Evolutionary conservation across 2,329 filamentous ascomycete genomes (phyloP), one percentile per base, ranked within the genome.

Genomic region (Trichophyton simii): DNA sequence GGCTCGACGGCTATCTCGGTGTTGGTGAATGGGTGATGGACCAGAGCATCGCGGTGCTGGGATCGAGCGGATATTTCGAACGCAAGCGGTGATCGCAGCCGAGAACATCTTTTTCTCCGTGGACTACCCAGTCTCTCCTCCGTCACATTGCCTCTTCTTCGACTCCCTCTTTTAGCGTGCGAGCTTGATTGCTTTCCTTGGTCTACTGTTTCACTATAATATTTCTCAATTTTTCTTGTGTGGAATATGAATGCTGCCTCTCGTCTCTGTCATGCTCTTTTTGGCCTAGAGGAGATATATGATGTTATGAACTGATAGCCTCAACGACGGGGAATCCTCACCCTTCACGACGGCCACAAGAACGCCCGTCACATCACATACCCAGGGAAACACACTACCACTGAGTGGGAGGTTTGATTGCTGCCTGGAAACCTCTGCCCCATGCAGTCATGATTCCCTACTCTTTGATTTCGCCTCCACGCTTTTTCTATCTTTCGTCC

Each of bases 21-120:
- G 87, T 96, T 18, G 94, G 94, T 68, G 94, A 99, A 79, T 96
- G 91, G 84, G 88, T 96, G 66, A 95, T 99, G 91, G 94, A 99
- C 75, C 88, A 95, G 78, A 95, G 91, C 34, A 90, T 97, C 36
- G 91, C 91, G 46, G 83, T 97, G 62, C 89, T 96, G 72, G 88
- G 90, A 48, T 87, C 88, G 57, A 95, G 89, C 72, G 83, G 87
- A 63, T 99, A 86, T 77, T 99, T 99, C 73, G 91, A 96, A 79
- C 84, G 94, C 71, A 91, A 62, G 44, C 63, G 64, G 42, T 66
- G 63, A 63, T 61, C 34, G 13, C 20, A 28, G 34, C 36, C 48
- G 25, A 31, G 11, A 28, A 8, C 28, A 34, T 36, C 11, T 15
- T 13, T 34, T 46, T 15, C 28, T 13, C 18, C 34, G 13, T 4